Evolutionary conservation across 805 yeast species (phyloP).

Genomic region (Wickerhamomyces alni): DNA sequence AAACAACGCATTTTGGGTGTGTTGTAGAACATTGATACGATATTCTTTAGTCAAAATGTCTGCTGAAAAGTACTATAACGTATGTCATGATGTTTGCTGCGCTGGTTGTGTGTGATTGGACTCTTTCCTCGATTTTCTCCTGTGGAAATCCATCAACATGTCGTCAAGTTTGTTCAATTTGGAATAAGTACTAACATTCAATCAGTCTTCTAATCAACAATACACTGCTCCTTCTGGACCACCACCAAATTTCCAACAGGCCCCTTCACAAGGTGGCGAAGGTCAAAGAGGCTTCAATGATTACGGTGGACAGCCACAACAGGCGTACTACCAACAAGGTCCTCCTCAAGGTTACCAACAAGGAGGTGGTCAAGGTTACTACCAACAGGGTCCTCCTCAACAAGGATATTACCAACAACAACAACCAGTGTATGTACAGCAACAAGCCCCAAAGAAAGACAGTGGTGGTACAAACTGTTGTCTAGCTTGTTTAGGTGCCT

Average conservation of each 20-base stretch:
- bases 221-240: constrained; percentile 14
- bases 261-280: not conserved
- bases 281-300: constrained; percentile 16
- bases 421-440: constrained; percentile 50
- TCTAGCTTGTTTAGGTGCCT: constrained; percentile 47
- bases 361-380: constrained; percentile 27
- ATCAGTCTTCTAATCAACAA: constrained; percentile 3
- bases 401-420: constrained; percentile 39
- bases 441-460: constrained; percentile 32
- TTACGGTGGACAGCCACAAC: constrained; percentile 14
- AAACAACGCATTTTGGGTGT: too few species aligned
- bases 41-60: constrained; percentile 16
- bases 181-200: not conserved
- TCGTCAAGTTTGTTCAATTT: too few species aligned
- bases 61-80: constrained; percentile 23
- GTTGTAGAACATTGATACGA: too few species aligned
- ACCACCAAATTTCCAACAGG: constrained; percentile 6
- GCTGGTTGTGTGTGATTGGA: too few species aligned
- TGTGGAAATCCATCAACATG: too few species aligned
- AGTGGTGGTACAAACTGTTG: constrained; percentile 37
- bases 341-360: constrained; percentile 25
- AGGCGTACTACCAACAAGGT: constrained; percentile 31
- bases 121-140: too few species aligned
- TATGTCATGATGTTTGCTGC: too few species aligned
- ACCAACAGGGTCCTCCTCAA: constrained; percentile 30